phyloP scores from a whole-genome alignment of 139 green algal species.

The Micractinium conductrix region DNA sequence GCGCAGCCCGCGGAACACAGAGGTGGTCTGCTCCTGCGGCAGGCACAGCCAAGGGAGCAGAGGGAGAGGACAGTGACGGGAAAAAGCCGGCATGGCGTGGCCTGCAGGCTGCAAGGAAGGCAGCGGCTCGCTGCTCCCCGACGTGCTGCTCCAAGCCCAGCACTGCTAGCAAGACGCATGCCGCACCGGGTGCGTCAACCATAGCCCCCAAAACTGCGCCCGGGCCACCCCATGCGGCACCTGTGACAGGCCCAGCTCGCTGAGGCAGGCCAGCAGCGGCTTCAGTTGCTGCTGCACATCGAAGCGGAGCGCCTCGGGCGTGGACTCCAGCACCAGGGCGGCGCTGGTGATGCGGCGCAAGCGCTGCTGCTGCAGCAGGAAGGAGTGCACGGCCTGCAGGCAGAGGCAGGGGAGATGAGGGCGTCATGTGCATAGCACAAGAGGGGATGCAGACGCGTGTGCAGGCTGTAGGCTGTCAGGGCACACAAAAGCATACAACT shows the following conservation, averaged over 20 bases:
- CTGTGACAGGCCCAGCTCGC: slow-evolving; percentile 9
- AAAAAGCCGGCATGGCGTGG: neutral
- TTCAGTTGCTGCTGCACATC: slow-evolving; percentile 24
- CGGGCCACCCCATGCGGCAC: neutral
- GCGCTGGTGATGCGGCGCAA: slow-evolving; percentile 25
- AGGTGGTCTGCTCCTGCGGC: slow-evolving; percentile 23
- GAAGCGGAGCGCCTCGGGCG: slow-evolving; percentile 10
- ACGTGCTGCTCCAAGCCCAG: neutral
- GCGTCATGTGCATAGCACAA: neutral
- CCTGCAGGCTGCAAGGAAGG: neutral
- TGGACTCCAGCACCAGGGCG: slow-evolving; percentile 8
- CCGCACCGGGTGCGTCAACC: neutral
- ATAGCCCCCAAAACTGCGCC: neutral
- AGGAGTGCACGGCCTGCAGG: neutral
- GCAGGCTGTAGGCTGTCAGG: too few species aligned
- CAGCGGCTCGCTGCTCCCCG: neutral
- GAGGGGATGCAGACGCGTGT: too few species aligned
- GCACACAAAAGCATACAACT: neutral
- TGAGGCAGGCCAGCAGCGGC: slow-evolving; percentile 15
- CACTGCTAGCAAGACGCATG: neutral
- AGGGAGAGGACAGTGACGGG: neutral
- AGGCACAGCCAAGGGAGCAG: too few species aligned
- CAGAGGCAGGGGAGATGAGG: neutral
- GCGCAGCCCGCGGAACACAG: slow-evolving; percentile 17
- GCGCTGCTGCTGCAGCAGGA: slow-evolving; percentile 27